Evolutionary conservation across 2,329 filamentous ascomycete species (phyloP).

Genomic region (Pestalotiopsis sp.): DNA sequence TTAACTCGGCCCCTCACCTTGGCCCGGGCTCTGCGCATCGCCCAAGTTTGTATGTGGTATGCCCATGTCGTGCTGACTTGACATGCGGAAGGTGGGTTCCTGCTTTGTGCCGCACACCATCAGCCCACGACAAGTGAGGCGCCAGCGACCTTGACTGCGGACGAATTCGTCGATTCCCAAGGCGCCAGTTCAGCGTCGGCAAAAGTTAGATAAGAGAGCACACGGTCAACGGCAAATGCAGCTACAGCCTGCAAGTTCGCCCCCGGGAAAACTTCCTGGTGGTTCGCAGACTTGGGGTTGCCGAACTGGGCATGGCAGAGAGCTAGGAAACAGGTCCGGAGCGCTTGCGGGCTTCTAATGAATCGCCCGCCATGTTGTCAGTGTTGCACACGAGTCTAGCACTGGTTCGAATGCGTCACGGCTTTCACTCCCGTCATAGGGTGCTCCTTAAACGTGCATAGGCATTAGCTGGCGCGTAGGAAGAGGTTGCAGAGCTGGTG

Average conservation of each 20-base stretch:
- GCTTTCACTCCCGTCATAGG: not conserved
- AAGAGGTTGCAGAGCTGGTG: not conserved
- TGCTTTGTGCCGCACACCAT: not conserved
- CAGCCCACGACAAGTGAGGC: not conserved
- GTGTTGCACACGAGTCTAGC: not conserved
- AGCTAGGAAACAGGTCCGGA: not conserved
- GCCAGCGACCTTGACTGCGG: not conserved
- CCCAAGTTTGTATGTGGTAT: not conserved
- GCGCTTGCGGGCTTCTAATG: not conserved
- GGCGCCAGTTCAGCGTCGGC: not conserved
- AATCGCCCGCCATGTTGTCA: not conserved
- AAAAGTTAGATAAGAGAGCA: not conserved
- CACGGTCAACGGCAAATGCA: not conserved
- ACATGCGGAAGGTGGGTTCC: not conserved
- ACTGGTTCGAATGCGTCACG: not conserved
- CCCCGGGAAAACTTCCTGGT: not conserved
- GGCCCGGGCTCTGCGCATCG: not conserved
- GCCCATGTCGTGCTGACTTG: not conserved
- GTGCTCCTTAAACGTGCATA: not conserved
- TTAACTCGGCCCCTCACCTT: not conserved
- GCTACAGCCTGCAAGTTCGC: not conserved
- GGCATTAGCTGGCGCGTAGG: not conserved
- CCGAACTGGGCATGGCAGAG: not conserved
- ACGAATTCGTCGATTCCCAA: not conserved
- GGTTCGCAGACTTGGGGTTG: not conserved